Evolutionary conservation across 129 eudicot species (phyloP), one percentile per base, ranked within the genome.

Genomic region (Pittosporum tobira): DNA sequence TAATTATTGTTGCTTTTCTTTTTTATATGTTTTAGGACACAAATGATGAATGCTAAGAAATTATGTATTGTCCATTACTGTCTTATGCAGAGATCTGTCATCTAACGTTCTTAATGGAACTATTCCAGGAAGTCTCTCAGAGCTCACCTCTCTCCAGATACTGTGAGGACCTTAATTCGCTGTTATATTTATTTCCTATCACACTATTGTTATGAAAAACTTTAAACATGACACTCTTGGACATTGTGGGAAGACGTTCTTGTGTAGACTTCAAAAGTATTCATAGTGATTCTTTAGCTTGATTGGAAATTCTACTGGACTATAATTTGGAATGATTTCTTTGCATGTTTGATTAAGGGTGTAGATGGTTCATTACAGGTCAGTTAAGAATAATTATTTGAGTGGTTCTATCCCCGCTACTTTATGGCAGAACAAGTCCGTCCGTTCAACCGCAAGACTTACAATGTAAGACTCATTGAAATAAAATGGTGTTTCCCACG

Each of bases 131-230:
- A 79, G 65, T 66, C 71, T 85, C 59, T 85, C 94, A 43, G 34
- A 65, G 46, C 84, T 90, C 40, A 84, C 94, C 27, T 60, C 38
- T 37, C 95, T 90, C 26, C 95, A 90, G 65, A 78, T 37, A 72
- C 71, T 90, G 97, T 85, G 68, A 84, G 88, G 28, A 48, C 58
- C 72, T 52, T 59, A 19, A 36, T 30, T 26, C 57, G 40, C 15
- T 61, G 44, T 19, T 11, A 13, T 23, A 40, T 44, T 43, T 54
- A 10, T 54, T 54, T 54, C 63, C 10, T 40, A 26, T 26, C 1
- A 61, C 4, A 27, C 27, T 18, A 46, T 16, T 18, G 28, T 18
- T 55, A 12, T 30, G 9, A 9, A 31, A 30, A 18, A 31, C 45
- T n/a, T 55, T 38, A 55, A 10, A 40, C 15, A 9, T 14, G 13